A percentile compares a stretch with the other conserved stretches of the same genome.
These are phyloP conservation scores for Mortierella sp. DNA, from an alignment of 371 early-diverging fungal genomes.

Conservation along the genomic window DNA sequence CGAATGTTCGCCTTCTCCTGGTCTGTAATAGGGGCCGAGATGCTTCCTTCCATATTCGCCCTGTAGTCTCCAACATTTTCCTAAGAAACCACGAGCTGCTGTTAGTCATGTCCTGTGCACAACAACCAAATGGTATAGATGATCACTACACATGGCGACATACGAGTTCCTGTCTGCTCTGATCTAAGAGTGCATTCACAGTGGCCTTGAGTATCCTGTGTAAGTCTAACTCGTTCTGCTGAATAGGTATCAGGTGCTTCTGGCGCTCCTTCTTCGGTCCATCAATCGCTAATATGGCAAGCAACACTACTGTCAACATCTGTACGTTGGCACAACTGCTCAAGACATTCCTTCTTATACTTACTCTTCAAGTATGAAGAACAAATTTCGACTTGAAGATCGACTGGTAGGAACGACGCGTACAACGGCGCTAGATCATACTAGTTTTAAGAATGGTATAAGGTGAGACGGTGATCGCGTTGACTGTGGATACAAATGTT, in stretches of 20 bases:
- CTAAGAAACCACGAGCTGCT: background rate
- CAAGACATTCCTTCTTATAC: background rate
- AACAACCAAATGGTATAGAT: too few relatives aligned
- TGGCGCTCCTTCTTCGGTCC: constrained; percentile 34
- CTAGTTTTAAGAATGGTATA: constrained; percentile 4
- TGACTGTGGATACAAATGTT: background rate
- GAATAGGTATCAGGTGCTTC: constrained; percentile 18
- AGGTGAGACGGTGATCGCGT: too few relatives aligned
- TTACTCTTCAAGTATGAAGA: constrained; percentile 43
- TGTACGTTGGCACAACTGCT: background rate
- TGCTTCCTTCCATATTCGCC: constrained; percentile 17
- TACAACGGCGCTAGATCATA: constrained; percentile 49
- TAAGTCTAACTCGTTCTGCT: constrained; percentile 28
- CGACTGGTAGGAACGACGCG: constrained; percentile 39
- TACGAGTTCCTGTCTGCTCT: constrained; percentile 18
- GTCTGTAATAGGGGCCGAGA: constrained; percentile 4
- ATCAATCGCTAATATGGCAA: constrained; percentile 17
- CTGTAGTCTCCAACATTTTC: constrained; percentile 7
- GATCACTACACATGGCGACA: background rate
- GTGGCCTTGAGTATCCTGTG: constrained; percentile 41
- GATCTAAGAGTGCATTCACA: constrained; percentile 31
- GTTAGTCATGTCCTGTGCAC: background rate
- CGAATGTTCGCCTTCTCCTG: constrained; percentile 23
- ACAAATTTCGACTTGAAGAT: constrained; percentile 40
- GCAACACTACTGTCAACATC: background rate